Base-by-base conservation (phyloP, 73 alveolate genomes). In the Blepharisma japonicum region DNA sequence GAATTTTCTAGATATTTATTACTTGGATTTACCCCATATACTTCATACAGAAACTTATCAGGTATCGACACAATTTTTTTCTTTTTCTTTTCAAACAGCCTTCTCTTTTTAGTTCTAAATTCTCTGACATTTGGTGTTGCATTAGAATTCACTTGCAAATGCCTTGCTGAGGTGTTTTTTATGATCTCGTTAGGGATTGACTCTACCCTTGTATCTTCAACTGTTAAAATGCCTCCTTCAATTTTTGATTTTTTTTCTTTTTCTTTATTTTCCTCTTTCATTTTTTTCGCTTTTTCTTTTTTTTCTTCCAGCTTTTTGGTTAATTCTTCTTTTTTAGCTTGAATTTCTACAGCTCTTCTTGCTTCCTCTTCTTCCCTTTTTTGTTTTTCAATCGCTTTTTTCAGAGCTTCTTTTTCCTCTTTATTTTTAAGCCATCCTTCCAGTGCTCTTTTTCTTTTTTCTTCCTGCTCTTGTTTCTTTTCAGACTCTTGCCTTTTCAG, bases 361-460 rank as follows among this genome's bases (percentile, higher is more conserved):
- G 11, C 49, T 25, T 61, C 47, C 47, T 61, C 74, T 61, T 61
- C 74, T 18, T 61, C 74, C 23, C 47, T 61, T 61, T 61, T 61
- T 11, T 18, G 38, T 25, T 25, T 61, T 61, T 61, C 74, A 14
- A 18, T n/a, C 14, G 23, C 18, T 25, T 5, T 61, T 61, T 61
- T 61, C 0, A 2, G 47, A 8, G n/a, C 23, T 61, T 61, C 74
- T 61, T 25, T 61, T 14, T 61, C 74, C 39, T 18, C 23, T 25
- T 61, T 61, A 14, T 8, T 61, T 61, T 61, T 61, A 61, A 61
- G 74, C 74, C 74, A 61, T 4, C 23, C 74, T 25, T 61, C 74
- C 74, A 61, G 3, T 9, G 47, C 74, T 61, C 5, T 61, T 61
- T 61, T 61, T 25, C 74, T 14, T 61, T 61, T 61, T 61, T 61